Base-by-base conservation (phyloP, 148 eudicot species). In the Rhododendron mucronatum region DNA sequence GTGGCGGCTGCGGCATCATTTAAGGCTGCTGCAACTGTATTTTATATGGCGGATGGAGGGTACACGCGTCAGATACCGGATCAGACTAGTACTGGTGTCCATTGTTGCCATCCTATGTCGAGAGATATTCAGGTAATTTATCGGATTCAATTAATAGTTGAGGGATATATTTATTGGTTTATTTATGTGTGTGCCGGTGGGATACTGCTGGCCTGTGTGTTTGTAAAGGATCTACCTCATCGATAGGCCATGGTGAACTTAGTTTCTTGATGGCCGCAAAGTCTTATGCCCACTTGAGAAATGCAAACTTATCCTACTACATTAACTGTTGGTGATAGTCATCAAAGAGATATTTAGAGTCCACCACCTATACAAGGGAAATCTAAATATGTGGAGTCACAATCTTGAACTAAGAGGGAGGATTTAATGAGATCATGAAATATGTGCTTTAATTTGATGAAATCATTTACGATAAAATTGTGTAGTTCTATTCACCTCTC, bases 41-140 rank as follows among this genome's bases (percentile, higher is more conserved):
- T 92, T 84, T 91, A 88, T 67, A 67, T 93, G 83, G 88, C 95
- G 14, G 87, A 90, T 82, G 92, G 88, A 1, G 89, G 95, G 12
- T 88, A 57, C 0, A 87, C 87, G 9, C 87, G 93, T 55, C 71
- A 37, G 75, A 93, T 97, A n/a, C 94, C 99, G 75, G 98, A 97
- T 92, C 96, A 97, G 89, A 97, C 92, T 84, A 93, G 99, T 84
- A 94, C 98, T 45, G 98, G 95, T 16, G 93, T 95, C 37, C 93
- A 93, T 20, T 95, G 98, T 67, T 95, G 98, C 15, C 99, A 97
- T 91, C 98, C 98, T 50, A 75, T 88, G 80, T 97, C 98, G 4
- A 90, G 98, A 47, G 98, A 96, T 95, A 92, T 96, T 87, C 88
- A 93, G 94, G 99, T 96, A 59, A 78, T 93, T 39, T 78, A 28